phyloP scores from a whole-genome alignment of 352 stramenopile species.

The Globisporangium acanthophoron region DNA sequence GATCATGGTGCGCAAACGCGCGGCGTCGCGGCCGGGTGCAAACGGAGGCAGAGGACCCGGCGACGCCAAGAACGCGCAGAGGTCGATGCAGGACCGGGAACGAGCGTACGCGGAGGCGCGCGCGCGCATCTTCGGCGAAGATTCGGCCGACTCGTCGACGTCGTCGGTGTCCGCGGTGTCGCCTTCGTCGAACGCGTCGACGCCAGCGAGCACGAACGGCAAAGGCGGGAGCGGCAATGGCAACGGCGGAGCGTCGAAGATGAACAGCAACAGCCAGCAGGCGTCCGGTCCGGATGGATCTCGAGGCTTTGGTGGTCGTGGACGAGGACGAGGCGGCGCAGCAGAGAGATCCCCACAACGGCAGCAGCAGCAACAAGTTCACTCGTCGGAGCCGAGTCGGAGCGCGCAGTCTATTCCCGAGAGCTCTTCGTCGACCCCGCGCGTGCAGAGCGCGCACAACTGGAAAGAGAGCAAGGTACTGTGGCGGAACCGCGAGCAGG shows the following conservation, averaged over 20 bases:
- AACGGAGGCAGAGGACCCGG: slow-evolving; percentile 25
- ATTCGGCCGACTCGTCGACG: slow-evolving; percentile 18
- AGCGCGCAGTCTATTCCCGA: neutral
- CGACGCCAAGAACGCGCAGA: slow-evolving; percentile 39
- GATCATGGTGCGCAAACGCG: slow-evolving; percentile 91
- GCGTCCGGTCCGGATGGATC: slow-evolving; percentile 52
- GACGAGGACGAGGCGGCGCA: slow-evolving; percentile 3
- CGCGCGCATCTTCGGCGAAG: slow-evolving; percentile 92
- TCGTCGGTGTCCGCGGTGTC: slow-evolving; percentile 17
- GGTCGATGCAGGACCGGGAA: slow-evolving; percentile 90
- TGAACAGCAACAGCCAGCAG: slow-evolving; percentile 27
- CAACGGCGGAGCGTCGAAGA: slow-evolving; percentile 6
- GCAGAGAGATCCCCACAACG: neutral
- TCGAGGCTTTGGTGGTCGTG: slow-evolving; percentile 25
- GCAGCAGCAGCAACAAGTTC: neutral
- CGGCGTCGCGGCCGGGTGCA: slow-evolving; percentile 22
- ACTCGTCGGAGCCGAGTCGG: neutral
- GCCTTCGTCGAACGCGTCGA: slow-evolving; percentile 2
- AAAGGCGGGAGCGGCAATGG: slow-evolving; percentile 2
- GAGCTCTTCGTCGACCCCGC: neutral
- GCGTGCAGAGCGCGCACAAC: slow-evolving; percentile 31
- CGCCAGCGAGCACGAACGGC: slow-evolving; percentile 2
- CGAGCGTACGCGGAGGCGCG: slow-evolving; percentile 91
- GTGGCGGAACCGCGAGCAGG: slow-evolving; percentile 92
- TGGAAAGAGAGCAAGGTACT: slow-evolving; percentile 91